Base-by-base conservation (phyloP, 164 flowering plant genomes). In the Vitis rotundifolia region DNA sequence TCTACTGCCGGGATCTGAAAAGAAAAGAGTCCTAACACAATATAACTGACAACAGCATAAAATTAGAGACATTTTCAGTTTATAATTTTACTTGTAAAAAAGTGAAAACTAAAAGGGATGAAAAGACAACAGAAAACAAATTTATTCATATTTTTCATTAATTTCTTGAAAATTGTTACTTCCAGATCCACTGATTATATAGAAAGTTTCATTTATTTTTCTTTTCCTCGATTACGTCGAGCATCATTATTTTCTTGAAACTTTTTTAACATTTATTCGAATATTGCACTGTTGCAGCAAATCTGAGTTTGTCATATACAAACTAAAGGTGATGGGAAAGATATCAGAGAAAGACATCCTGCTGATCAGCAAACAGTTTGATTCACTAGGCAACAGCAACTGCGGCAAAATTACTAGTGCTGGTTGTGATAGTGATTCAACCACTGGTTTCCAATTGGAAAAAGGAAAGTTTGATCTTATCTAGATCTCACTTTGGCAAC, bases 311-410 rank as follows among this genome's bases (percentile, higher is more conserved):
- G 83, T 83, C 0, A 72, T 87, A 72, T 81, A 81, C 82, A 87
- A 87, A 81, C 88, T 87, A 15, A 87, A 80, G 82, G 86, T 83
- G 70, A 85, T 87, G 90, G 88, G 91, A 9, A 87, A 81, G 59
- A 74, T 87, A 29, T 66, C 82, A 51, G 81, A 85, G 66, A 83
- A 79, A 70, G 91, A 87, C 69, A 76, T 87, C 9, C 26, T 66
- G 59, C 79, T 61, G 78, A 84, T 87, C 13, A 70, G 82, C 66
- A 70, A 78, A 53, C 83, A 85, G 71, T 87, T 87, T 71, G 88
- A 87, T 68, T 71, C 63, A 12, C 63, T 87, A 57, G 87, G 82
- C 26, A 22, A 47, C 49, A 80, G 74, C 71, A 83, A 70, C 51
- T 80, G 77, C 64, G 86, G 88, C 57, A 87, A 79, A 71, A 78